Conservation (phyloP, 1,139 yeast species). For the Pichia sp. region DNA sequence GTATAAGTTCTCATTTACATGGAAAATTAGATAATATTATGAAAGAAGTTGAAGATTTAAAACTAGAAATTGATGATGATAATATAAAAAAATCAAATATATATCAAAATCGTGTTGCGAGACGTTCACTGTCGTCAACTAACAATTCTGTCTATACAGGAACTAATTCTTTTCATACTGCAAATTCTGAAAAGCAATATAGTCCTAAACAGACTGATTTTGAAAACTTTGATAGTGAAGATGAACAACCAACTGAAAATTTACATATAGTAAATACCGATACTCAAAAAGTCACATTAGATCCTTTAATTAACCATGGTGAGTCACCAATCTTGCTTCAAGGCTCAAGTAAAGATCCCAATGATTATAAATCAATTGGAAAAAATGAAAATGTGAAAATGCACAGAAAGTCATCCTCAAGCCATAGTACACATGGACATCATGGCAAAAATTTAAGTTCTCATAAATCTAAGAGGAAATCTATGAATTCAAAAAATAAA, state of each 20-base stretch:
- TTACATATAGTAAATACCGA: background rate
- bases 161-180: constrained; percentile 28
- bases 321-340: background rate
- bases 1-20: constrained; percentile 10
- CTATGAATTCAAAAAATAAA: constrained; percentile 14
- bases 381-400: constrained; percentile 1
- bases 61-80: constrained; percentile 18
- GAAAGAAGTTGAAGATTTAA: constrained; percentile 27
- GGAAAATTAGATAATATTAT: constrained; percentile 27
- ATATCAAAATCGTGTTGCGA: background rate
- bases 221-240: constrained; percentile 17
- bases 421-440: background rate
- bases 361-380: background rate
- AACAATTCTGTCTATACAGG: constrained; percentile 12
- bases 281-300: background rate
- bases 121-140: constrained; percentile 1
- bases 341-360: background rate
- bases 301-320: background rate
- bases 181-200: constrained; percentile 14
- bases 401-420: constrained; percentile 2
- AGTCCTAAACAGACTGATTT: background rate
- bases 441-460: constrained; percentile 7
- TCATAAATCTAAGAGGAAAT: constrained; percentile 11
- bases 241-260: constrained; percentile 1
- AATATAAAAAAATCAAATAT: background rate